Evolutionary conservation across 805 yeast genomes (phyloP).

Genomic region (Millerozyma miso): DNA sequence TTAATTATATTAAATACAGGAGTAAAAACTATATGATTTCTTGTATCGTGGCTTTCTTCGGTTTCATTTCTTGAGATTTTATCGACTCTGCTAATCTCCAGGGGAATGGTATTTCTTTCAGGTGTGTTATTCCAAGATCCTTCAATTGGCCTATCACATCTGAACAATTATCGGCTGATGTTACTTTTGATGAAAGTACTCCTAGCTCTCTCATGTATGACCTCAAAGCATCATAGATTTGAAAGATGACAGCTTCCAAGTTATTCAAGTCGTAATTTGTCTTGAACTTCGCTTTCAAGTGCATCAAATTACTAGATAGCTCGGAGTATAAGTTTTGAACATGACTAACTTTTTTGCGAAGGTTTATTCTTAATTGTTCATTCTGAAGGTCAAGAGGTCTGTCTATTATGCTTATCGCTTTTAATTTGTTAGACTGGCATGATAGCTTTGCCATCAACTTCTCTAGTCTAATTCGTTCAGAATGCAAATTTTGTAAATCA

Average conservation of each 20-base stretch:
- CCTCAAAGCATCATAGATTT: constrained; percentile 19
- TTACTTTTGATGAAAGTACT: background rate
- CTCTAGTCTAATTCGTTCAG: constrained; percentile 18
- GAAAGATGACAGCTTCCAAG: constrained; percentile 25
- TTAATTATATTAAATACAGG: background rate
- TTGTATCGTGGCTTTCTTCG: background rate
- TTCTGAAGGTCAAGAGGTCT: constrained; percentile 30
- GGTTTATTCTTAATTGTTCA: constrained; percentile 17
- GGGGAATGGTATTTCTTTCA: background rate
- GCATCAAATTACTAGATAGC: constrained; percentile 23
- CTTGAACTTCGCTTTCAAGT: constrained; percentile 25
- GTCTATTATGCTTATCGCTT: constrained; percentile 9
- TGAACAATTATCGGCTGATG: background rate
- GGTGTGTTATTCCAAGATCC: background rate
- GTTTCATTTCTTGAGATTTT: background rate
- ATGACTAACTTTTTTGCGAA: constrained; percentile 23
- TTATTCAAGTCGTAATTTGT: constrained; percentile 16
- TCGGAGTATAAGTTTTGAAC: constrained; percentile 21
- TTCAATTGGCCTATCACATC: background rate
- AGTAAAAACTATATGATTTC: background rate
- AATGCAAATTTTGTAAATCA: constrained; percentile 12
- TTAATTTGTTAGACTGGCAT: constrained; percentile 8
- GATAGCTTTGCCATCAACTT: constrained; percentile 24
- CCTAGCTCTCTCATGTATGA: constrained; percentile 8
- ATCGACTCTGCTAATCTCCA: background rate